Conservation (phyloP, 2,329 filamentous ascomycete species). For the Eutypa lata region DNA sequence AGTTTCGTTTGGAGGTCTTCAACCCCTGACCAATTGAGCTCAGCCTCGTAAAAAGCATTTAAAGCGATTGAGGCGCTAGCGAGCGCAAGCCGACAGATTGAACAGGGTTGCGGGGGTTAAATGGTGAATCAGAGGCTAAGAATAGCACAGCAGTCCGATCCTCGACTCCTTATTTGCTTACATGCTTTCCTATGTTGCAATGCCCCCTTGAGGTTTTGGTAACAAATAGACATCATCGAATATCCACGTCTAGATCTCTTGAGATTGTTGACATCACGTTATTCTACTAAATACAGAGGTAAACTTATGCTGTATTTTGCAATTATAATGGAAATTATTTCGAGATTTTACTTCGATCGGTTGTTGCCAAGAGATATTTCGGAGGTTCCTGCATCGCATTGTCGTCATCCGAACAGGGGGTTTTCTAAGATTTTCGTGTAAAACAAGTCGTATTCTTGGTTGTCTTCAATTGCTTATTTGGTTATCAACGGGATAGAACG, state of each 20-base stretch:
- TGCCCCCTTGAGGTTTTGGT: background rate
- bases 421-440: no score
- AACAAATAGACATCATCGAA: no score
- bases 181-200: background rate
- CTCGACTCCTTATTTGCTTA: background rate
- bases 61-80: background rate
- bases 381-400: background rate
- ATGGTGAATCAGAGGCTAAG: background rate
- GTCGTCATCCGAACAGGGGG: background rate
- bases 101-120: background rate
- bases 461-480: no score
- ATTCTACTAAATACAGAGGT: no score
- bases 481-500: no score
- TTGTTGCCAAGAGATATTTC: background rate
- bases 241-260: no score
- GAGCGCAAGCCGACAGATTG: background rate
- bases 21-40: background rate
- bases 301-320: no score
- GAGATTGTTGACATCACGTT: no score
- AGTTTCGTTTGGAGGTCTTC: no score
- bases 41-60: background rate
- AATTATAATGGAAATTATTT: background rate
- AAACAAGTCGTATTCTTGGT: no score
- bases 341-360: background rate
- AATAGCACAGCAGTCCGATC: background rate